These are phyloP conservation scores for Entoloma clypeatum DNA, from an alignment of 1,284 basidiomycete genomes.

Conservation along the genomic window DNA sequence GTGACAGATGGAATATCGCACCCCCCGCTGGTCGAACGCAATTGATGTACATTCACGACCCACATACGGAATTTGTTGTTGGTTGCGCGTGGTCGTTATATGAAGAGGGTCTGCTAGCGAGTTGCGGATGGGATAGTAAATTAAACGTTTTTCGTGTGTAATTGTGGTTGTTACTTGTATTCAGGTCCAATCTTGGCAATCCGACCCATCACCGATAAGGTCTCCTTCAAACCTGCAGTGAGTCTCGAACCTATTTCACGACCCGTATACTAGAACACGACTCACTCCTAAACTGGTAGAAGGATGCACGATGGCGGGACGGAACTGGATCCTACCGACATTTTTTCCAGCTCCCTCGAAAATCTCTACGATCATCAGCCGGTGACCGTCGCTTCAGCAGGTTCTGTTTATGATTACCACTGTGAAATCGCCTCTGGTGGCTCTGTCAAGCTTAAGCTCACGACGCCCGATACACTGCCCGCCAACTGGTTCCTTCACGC, in stretches of 20 bases:
- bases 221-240: constrained; percentile 6
- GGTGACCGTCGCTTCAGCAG: constrained; percentile 53
- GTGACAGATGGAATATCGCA: constrained; percentile 58
- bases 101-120: constrained; percentile 81
- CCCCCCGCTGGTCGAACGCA: constrained; percentile 51
- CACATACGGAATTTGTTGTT: constrained; percentile 94
- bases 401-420: constrained; percentile 43
- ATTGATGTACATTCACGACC: constrained; percentile 70
- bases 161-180: constrained; percentile 4
- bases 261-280: not conserved
- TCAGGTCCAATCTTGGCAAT: not conserved
- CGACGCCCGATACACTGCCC: constrained; percentile 60
- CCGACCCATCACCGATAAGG: not conserved
- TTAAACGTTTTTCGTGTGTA: constrained; percentile 69
- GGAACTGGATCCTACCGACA: constrained; percentile 52
- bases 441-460: constrained; percentile 32
- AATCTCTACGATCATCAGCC: constrained; percentile 59
- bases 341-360: constrained; percentile 57
- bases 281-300: not conserved
- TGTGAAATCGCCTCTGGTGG: constrained; percentile 17
- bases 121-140: constrained; percentile 87
- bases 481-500: constrained; percentile 73
- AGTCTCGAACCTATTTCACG: constrained; percentile 4
- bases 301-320: constrained; percentile 14
- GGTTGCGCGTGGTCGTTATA: constrained; percentile 89